phyloP scores from a whole-genome alignment of 2,329 filamentous ascomycete genomes.

The Coleophoma cylindrospora region DNA sequence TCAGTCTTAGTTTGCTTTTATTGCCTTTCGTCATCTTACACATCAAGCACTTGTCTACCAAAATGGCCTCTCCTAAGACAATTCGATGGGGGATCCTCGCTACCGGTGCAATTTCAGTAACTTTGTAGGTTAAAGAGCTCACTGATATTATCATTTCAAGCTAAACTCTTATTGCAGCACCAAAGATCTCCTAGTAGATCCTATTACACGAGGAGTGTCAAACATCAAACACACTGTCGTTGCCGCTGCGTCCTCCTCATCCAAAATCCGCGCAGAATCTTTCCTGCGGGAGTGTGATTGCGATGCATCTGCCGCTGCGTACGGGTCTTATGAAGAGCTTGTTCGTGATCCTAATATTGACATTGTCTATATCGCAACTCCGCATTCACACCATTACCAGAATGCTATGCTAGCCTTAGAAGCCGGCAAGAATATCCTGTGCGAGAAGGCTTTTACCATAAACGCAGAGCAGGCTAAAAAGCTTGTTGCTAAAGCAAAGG shows the following conservation, averaged over 20 bases:
- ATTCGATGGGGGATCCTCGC: constrained; percentile 9
- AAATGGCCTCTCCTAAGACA: neutral
- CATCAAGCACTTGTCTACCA: neutral
- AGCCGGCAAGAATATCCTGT: constrained; percentile 61
- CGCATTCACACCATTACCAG: constrained; percentile 65
- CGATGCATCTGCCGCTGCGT: constrained; percentile 49
- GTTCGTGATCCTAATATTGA: constrained; percentile 58
- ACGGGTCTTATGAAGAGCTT: constrained; percentile 58
- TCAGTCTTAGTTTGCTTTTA: no score
- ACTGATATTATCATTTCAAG: neutral
- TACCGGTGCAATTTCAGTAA: constrained; percentile 16
- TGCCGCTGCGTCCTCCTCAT: constrained; percentile 57
- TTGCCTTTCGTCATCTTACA: no score
- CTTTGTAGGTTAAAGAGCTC: constrained; percentile 16
- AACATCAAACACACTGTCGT: constrained; percentile 56
- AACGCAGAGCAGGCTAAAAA: constrained; percentile 57
- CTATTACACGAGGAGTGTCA: constrained; percentile 48
- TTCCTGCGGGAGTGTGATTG: constrained; percentile 46
- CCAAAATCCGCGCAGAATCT: constrained; percentile 47
- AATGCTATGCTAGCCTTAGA: constrained; percentile 57
- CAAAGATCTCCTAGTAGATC: constrained; percentile 55
- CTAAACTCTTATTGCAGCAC: constrained; percentile 33
- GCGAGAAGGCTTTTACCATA: constrained; percentile 64
- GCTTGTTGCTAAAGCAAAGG: constrained; percentile 50
- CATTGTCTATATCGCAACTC: constrained; percentile 62